phyloP scores from a whole-genome alignment of 1,284 basidiomycete genomes.

The Trametes pubescens region DNA sequence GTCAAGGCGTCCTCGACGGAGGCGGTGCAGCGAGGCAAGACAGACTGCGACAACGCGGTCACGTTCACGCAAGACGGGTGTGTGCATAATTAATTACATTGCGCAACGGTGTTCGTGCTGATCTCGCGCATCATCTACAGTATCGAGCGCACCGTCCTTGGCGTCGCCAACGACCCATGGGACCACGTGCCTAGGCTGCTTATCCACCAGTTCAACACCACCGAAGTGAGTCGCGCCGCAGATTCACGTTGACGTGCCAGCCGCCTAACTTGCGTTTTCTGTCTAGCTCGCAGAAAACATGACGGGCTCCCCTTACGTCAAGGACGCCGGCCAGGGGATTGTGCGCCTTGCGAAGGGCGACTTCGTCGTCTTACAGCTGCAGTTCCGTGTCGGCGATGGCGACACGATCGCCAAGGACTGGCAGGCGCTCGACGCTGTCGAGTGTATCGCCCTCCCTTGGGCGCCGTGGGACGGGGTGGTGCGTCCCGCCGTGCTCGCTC shows the following conservation, averaged over 20 bases:
- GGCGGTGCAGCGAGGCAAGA: constrained; percentile 2
- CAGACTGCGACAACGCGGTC: constrained; percentile 13
- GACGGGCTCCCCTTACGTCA: not conserved
- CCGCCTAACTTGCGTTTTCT: not conserved
- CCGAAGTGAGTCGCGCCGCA: constrained; percentile 9
- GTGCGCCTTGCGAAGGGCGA: constrained; percentile 19
- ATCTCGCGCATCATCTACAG: not conserved
- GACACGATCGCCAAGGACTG: constrained; percentile 19
- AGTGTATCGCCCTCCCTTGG: constrained; percentile 18
- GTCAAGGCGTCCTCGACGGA: constrained; percentile 7
- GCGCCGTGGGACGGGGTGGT: constrained; percentile 16
- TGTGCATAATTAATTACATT: not conserved
- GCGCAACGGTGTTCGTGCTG: not conserved
- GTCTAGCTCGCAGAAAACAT: not conserved
- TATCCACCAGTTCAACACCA: constrained; percentile 13
- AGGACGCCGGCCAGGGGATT: constrained; percentile 15
- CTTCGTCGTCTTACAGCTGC: constrained; percentile 18
- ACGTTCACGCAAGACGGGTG: constrained; percentile 17
- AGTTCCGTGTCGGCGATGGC: constrained; percentile 28
- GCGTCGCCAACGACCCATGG: constrained; percentile 25
- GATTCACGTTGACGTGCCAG: too few relatives aligned
- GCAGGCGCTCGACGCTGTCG: constrained; percentile 16
- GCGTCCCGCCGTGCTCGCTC: not conserved
- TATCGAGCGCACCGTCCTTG: constrained; percentile 4
- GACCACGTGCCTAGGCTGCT: constrained; percentile 16